Conservation (phyloP, 768 basidiomycete genomes). For the Tricholoma terreum region DNA sequence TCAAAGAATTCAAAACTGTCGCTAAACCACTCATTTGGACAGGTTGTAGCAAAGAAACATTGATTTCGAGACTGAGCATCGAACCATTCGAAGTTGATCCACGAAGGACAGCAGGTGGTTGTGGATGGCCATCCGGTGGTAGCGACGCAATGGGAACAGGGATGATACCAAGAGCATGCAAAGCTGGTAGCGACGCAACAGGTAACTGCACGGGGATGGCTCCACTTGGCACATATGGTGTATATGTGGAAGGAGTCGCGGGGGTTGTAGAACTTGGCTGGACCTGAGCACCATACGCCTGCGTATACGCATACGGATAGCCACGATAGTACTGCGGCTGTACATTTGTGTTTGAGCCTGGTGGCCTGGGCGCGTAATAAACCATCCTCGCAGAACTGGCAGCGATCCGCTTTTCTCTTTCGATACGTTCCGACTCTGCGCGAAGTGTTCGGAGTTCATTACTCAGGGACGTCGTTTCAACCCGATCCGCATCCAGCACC, state of each 20-base stretch:
- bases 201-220: slow-evolving; percentile 71
- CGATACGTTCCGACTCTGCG: slow-evolving; percentile 62
- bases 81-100: slow-evolving; percentile 70
- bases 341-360: slow-evolving; percentile 27
- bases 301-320: slow-evolving; percentile 65
- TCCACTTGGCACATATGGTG: slow-evolving; percentile 36
- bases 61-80: slow-evolving; percentile 75
- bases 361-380: slow-evolving; percentile 33
- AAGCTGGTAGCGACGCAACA: slow-evolving; percentile 57
- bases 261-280: slow-evolving; percentile 31
- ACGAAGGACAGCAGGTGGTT: slow-evolving; percentile 73
- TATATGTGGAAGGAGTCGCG: slow-evolving; percentile 25
- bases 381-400: slow-evolving; percentile 41
- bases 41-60: slow-evolving; percentile 67
- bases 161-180: slow-evolving; percentile 70
- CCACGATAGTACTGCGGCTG: slow-evolving; percentile 59
- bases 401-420: slow-evolving; percentile 62
- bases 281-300: slow-evolving; percentile 44
- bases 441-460: slow-evolving; percentile 61
- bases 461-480: slow-evolving; percentile 53
- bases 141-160: slow-evolving; percentile 61
- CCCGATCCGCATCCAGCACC: slow-evolving; percentile 62
- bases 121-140: slow-evolving; percentile 51
- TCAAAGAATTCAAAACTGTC: slow-evolving; percentile 66
- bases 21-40: slow-evolving; percentile 78